These are phyloP conservation scores for Dryadomyces quercivorus DNA, from an alignment of 2,329 filamentous ascomycete species.

Conservation along the genomic window DNA sequence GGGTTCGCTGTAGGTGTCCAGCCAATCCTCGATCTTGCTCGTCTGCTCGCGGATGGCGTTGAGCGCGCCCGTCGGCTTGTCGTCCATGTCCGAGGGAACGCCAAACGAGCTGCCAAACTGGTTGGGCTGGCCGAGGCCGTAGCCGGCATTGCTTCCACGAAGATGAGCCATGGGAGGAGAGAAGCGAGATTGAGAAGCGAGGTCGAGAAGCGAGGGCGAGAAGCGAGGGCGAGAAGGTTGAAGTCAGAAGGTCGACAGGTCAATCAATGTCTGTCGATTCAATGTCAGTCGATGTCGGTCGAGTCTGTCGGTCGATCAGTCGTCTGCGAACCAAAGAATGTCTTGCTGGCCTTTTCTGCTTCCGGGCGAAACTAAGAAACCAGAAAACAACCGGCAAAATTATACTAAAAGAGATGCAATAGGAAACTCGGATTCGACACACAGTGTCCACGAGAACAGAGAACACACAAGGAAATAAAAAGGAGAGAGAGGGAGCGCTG, in stretches of 20 bases:
- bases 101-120: constrained; percentile 58
- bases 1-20: constrained; percentile 80
- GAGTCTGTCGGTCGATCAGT: neutral
- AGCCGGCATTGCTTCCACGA: constrained; percentile 66
- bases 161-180: constrained; percentile 28
- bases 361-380: neutral
- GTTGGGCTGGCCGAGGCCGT: constrained; percentile 67
- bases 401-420: neutral
- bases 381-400: neutral
- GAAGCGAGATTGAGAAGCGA: neutral
- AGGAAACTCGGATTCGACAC: too few relatives aligned
- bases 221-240: too few relatives aligned
- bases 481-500: neutral
- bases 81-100: constrained; percentile 34
- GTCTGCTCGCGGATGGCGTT: constrained; percentile 89
- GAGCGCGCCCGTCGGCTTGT: constrained; percentile 61
- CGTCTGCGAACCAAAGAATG: neutral
- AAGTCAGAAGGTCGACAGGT: too few relatives aligned
- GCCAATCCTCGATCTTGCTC: constrained; percentile 91
- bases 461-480: neutral
- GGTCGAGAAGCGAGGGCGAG: neutral
- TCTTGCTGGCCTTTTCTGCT: neutral
- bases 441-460: neutral
- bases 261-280: too few relatives aligned
- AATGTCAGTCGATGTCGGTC: too few relatives aligned